phyloP scores from a whole-genome alignment of 1,284 basidiomycete genomes.

The Ganoderma sinense region DNA sequence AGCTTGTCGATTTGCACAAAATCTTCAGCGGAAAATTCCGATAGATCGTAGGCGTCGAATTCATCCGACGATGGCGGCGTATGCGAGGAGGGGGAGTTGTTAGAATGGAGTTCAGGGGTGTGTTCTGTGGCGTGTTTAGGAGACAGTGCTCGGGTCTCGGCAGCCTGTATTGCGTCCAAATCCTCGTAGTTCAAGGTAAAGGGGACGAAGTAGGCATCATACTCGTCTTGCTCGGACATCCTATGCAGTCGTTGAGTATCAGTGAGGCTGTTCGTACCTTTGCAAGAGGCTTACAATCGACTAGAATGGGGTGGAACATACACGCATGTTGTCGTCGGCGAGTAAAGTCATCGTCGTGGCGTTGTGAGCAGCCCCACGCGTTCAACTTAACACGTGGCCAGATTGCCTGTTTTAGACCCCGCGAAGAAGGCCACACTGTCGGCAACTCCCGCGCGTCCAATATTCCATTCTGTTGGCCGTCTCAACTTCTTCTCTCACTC shows the following conservation, averaged over 20 bases:
- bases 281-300: conserved; percentile 3
- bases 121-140: neutral
- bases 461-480: neutral
- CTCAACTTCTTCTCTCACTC: neutral
- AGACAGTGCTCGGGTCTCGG: conserved; percentile 18
- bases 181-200: conserved; percentile 26
- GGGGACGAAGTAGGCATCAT: conserved; percentile 33
- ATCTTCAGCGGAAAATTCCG: conserved; percentile 66
- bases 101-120: neutral
- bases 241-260: neutral
- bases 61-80: conserved; percentile 34
- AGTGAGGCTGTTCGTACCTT: neutral
- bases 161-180: conserved; percentile 30
- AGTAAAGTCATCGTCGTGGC: neutral
- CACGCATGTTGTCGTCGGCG: neutral
- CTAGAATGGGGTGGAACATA: neutral
- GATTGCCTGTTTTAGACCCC: neutral
- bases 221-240: conserved; percentile 33
- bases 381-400: neutral
- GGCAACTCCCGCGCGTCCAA: neutral
- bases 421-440: neutral
- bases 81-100: neutral
- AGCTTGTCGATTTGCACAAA: conserved; percentile 57
- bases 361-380: neutral
- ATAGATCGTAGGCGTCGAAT: conserved; percentile 56